Evolutionary conservation across 306 rosid species (phyloP), one percentile per base, ranked within the genome.

Genomic region (Begonia masoniana): DNA sequence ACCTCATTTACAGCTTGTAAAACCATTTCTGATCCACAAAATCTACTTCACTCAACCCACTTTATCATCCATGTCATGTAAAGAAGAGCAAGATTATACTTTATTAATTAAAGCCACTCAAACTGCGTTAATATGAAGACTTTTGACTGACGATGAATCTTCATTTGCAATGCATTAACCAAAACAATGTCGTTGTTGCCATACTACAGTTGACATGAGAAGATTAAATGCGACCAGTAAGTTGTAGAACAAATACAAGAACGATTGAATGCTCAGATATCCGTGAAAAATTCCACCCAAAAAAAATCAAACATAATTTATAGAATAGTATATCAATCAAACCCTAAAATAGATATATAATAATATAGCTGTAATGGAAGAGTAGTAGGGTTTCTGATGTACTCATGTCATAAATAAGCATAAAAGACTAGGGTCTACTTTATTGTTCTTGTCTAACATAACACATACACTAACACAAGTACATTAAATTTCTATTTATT

Each of bases 181-280:
- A 73, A 69, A 66, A 82, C 19, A 17, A 76, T 71, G 54, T 86
- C 77, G 59, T 76, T 82, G 77, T 84, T 84, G 97, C 82, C 9
- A 5, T 5, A 31, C 39, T 5, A 31, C 35, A 31, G 39, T 31
- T 26, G 39, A 31, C 2, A 31, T 31, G 39, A 31, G 39, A 31
- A 5, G 39, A 31, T 7, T 31, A 31, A 31, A 31, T 7, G 24
- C 4, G 24, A 3, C 24, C 19, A 17, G 35, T 26, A 3, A 26
- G 6, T 31, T 7, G 8, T 2, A 31, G 8, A 31, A 31, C 39
- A 31, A 31, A 6, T 4, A 7, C 39, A 31, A 31, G 39, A 31
- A 74, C 81, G 19, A 17, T 17, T 17, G 6, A 26, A 26, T 26
- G 0, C 35, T 26, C 6, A 26, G 35, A 26, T 26, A 1, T 26